Evolutionary conservation across 2,329 filamentous ascomycete species (phyloP), one percentile per base, ranked within the genome.

Genomic region (Aquanectria penicillioides): DNA sequence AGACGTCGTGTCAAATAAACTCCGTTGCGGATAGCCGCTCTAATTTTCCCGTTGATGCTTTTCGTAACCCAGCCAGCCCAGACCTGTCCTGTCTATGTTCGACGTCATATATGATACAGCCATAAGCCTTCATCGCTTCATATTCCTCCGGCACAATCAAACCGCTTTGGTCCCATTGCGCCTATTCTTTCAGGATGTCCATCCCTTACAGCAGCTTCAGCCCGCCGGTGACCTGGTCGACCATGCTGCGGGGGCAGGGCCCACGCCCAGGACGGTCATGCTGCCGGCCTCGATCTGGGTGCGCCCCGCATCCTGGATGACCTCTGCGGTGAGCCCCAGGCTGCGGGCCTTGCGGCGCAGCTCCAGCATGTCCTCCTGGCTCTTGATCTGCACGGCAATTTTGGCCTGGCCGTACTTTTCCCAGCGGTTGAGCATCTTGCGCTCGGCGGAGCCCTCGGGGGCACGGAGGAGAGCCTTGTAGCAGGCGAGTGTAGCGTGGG

Each of bases 251-350:
- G 0, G 94, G 94, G 90, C 94, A 3, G 89, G 89, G 0, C 89
- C 89, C 50, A 94, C 88, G 1, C 95, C 95, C 48, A 99, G 80
- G 36, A 99, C 95, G 0, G 95, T 99, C 75, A 92, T 85, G 75
- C 93, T 97, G 15, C 95, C 94, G 37, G 91, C 89, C 49, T 93
- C 94, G 76, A 99, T 98, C 85, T 99, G 95, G 40, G 95, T 99
- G 61, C 95, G 86, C 12, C 95, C 95, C n/a, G 95, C 95, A 78
- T 99, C 95, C 71, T 92, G 89, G 66, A 99, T 94, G 50, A 97
- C 88, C 75, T 94, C 90, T 50, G 94, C 93, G 60, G 93, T 94
- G 58, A 99, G 77, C 2, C 95, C 94, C 57, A 97, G 75, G 73
- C 89, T 92, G 62, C 92, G 84, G 3, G 95, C 95, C 75, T 90